These are phyloP conservation scores for Chaetomium tenue DNA, from an alignment of 495 filamentous ascomycete species.

Conservation along the genomic window DNA sequence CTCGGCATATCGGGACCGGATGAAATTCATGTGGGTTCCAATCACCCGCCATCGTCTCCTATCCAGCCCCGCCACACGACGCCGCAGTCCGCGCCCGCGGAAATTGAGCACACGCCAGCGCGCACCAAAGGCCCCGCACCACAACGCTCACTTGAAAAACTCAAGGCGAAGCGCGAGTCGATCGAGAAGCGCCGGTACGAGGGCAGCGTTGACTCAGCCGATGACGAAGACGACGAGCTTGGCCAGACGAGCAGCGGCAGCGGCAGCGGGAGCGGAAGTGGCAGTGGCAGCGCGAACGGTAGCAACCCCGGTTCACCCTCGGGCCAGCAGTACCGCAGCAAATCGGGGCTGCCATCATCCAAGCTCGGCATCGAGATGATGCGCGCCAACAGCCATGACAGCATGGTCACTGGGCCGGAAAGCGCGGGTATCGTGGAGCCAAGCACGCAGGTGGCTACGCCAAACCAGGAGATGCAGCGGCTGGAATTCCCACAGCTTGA, in stretches of 20 bases:
- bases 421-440: constrained; percentile 37
- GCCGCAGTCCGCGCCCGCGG: constrained; percentile 65
- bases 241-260: constrained; percentile 42
- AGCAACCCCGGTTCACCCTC: constrained; percentile 50
- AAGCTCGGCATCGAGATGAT: constrained; percentile 94
- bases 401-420: constrained; percentile 57
- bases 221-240: constrained; percentile 90
- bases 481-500: constrained; percentile 20
- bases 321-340: constrained; percentile 41
- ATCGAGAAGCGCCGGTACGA: constrained; percentile 73
- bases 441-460: constrained; percentile 43
- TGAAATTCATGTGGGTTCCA: constrained; percentile 36
- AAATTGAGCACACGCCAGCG: constrained; percentile 54
- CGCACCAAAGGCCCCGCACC: constrained; percentile 44
- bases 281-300: constrained; percentile 31
- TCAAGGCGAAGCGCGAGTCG: constrained; percentile 72
- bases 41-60: constrained; percentile 36
- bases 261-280: constrained; percentile 49
- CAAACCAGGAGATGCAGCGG: constrained; percentile 34
- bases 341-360: constrained; percentile 54
- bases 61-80: constrained; percentile 55
- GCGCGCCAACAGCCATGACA: constrained; percentile 88
- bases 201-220: constrained; percentile 74
- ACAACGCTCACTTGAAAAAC: constrained; percentile 72
- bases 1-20: constrained; percentile 64